Evolutionary conservation across 2,329 filamentous ascomycete genomes (phyloP).

Genomic region (Monilinia vaccinii-corymbosi): DNA sequence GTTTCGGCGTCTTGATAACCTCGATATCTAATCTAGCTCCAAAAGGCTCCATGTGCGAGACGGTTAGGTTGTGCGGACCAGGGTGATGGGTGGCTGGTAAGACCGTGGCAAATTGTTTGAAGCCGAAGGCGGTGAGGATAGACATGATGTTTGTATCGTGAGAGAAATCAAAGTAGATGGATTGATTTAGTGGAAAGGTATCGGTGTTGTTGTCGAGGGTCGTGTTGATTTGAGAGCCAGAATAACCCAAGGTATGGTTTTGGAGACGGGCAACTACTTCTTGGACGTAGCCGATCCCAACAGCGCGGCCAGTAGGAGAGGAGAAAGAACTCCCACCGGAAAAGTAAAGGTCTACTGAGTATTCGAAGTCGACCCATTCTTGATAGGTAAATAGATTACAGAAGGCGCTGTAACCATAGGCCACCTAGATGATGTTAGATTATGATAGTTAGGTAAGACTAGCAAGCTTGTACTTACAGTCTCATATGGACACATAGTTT

Average conservation of each 20-base stretch:
- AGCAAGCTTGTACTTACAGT: slow-evolving; percentile 35
- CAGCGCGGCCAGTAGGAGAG: slow-evolving; percentile 42
- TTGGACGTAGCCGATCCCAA: slow-evolving; percentile 66
- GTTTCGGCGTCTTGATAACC: slow-evolving; percentile 57
- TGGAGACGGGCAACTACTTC: slow-evolving; percentile 63
- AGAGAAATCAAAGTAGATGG: slow-evolving; percentile 67
- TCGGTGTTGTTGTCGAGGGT: slow-evolving; percentile 57
- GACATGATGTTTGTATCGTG: slow-evolving; percentile 68
- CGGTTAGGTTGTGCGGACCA: slow-evolving; percentile 51
- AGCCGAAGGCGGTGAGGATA: slow-evolving; percentile 62
- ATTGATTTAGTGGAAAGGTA: slow-evolving; percentile 67
- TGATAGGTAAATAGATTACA: slow-evolving; percentile 66
- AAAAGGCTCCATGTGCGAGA: slow-evolving; percentile 62
- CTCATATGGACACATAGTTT: slow-evolving; percentile 69
- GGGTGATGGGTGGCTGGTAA: slow-evolving; percentile 48
- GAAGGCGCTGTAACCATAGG: slow-evolving; percentile 65
- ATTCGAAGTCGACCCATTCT: slow-evolving; percentile 66
- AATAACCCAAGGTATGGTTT: slow-evolving; percentile 54
- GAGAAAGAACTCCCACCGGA: slow-evolving; percentile 37
- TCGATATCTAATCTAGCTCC: slow-evolving; percentile 66
- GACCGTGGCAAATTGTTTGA: slow-evolving; percentile 56
- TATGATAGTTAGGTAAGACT: background rate
- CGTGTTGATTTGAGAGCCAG: slow-evolving; percentile 54
- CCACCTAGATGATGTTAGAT: slow-evolving; percentile 37
- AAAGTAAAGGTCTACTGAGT: slow-evolving; percentile 59